Percentiles rank a stretch among this genome's conserved stretches.
Conservation (phyloP, 129 eudicot genomes). For the Escallonia rubra region DNA sequence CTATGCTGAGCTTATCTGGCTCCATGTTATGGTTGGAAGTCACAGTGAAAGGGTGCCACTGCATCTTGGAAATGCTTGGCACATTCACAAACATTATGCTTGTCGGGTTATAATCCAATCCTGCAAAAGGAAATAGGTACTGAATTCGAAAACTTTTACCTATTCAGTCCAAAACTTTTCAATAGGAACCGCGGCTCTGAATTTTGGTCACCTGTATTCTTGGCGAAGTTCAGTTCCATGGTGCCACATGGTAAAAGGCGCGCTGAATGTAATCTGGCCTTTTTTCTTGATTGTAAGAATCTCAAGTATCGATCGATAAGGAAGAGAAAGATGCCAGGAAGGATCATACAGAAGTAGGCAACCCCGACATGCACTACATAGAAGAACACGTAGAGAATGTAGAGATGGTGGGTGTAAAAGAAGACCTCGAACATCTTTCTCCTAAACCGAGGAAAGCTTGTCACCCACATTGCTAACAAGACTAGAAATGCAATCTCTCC, state of each 20-base stretch:
- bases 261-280: constrained; percentile 34
- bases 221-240: constrained; percentile 62
- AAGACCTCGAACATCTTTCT: constrained; percentile 63
- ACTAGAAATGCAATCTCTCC: constrained; percentile 55
- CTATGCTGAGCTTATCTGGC: constrained; percentile 48
- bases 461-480: constrained; percentile 45
- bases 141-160: not conserved
- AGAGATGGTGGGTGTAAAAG: constrained; percentile 64
- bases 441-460: constrained; percentile 45
- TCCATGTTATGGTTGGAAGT: constrained; percentile 50
- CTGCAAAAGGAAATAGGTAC: constrained; percentile 13
- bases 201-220: constrained; percentile 32
- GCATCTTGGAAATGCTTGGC: constrained; percentile 56
- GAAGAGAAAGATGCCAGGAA: constrained; percentile 75
- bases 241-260: constrained; percentile 46
- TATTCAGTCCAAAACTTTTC: not conserved
- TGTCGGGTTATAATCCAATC: constrained; percentile 42
- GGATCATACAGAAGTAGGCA: constrained; percentile 50
- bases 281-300: constrained; percentile 55
- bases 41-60: constrained; percentile 75
- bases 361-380: constrained; percentile 65
- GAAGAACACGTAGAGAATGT: constrained; percentile 45
- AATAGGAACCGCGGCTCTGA: not conserved
- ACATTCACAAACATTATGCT: constrained; percentile 61
- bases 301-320: constrained; percentile 60